phyloP scores from a whole-genome alignment of 1,284 basidiomycete genomes.

The Vanrija sp. region DNA sequence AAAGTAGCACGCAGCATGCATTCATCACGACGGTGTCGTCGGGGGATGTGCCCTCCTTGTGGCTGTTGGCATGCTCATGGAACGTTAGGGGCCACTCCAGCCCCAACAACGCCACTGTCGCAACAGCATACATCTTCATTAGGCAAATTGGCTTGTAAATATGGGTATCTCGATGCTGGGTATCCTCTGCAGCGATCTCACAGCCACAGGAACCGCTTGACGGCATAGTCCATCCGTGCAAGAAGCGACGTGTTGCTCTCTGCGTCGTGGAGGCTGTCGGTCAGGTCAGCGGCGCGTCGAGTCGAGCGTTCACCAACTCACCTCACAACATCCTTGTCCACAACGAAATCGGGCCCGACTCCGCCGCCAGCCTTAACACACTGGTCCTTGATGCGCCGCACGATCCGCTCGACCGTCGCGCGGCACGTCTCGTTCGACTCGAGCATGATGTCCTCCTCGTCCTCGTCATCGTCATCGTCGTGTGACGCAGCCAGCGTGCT shows the following conservation, averaged over 20 bases:
- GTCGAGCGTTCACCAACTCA: background rate
- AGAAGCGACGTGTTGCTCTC: conserved; percentile 74
- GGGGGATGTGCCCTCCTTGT: no score
- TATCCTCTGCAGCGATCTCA: conserved; percentile 11
- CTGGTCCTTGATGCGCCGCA: conserved; percentile 63
- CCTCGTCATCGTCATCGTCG: conserved; percentile 22
- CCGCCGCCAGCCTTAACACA: conserved; percentile 60
- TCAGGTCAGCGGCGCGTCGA: background rate
- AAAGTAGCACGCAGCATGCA: no score
- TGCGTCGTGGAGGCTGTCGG: conserved; percentile 67
- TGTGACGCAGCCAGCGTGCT: conserved; percentile 3
- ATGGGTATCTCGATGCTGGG: background rate
- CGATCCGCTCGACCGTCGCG: conserved; percentile 70
- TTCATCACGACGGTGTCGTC: no score
- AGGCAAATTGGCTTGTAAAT: background rate
- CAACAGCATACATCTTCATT: no score
- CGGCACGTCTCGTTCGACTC: conserved; percentile 68
- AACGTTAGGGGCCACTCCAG: no score
- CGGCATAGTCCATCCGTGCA: conserved; percentile 83
- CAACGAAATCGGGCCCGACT: conserved; percentile 54
- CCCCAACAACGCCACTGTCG: no score
- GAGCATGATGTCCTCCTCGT: conserved; percentile 47
- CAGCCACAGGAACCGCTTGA: conserved; percentile 82
- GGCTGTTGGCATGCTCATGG: no score
- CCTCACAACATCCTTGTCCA: conserved; percentile 61